Conservation (phyloP, 371 early-diverging fungal species). For the Actinomucor elegans region DNA sequence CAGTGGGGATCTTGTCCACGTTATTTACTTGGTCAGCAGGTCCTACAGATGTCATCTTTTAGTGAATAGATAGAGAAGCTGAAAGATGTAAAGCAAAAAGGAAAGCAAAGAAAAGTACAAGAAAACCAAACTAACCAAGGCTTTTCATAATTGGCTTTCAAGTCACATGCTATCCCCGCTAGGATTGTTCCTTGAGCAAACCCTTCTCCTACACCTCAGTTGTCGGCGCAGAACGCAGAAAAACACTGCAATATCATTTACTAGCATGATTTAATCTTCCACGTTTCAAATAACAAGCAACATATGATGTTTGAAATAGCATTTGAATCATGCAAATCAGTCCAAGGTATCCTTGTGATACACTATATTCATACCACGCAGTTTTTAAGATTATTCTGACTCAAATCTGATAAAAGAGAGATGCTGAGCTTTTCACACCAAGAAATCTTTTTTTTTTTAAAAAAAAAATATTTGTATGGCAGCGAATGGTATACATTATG, state of each 20-base stretch:
- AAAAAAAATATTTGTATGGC: no score
- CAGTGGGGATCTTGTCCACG: conserved; percentile 53
- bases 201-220: not conserved
- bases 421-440: no score
- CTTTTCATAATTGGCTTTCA: not conserved
- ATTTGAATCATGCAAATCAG: not conserved
- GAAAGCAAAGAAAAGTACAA: not conserved
- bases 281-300: no score
- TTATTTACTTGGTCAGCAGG: conserved; percentile 32
- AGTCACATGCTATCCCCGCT: not conserved
- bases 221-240: conserved; percentile 3
- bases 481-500: no score
- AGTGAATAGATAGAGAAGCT: not conserved
- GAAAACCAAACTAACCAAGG: no score
- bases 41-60: conserved; percentile 2
- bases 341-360: not conserved
- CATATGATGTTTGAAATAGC: no score
- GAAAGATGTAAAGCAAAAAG: not conserved
- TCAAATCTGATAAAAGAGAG: no score
- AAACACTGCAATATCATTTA: not conserved
- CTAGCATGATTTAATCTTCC: no score
- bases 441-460: no score
- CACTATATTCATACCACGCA: not conserved
- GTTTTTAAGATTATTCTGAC: no score
- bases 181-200: not conserved